phyloP scores from a whole-genome alignment of 2,329 filamentous ascomycete species.

The Fusarium sp. region DNA sequence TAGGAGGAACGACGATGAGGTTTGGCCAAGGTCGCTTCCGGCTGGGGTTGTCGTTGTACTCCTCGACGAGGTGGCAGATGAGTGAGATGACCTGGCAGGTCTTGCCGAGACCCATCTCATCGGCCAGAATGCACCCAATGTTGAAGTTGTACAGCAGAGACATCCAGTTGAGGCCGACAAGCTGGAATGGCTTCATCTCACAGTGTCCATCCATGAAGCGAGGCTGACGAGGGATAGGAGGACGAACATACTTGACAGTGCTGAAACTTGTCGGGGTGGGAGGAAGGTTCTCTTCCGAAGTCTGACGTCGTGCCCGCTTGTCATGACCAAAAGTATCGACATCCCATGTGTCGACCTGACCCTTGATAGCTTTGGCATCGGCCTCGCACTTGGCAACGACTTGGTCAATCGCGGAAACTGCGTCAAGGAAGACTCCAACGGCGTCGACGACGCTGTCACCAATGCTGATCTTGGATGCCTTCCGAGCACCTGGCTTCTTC shows the following conservation, averaged over 20 bases:
- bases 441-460: slow-evolving; percentile 65
- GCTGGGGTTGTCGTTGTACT: slow-evolving; percentile 54
- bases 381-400: slow-evolving; percentile 82
- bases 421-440: slow-evolving; percentile 78
- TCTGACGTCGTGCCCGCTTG: slow-evolving; percentile 48
- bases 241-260: slow-evolving; percentile 50
- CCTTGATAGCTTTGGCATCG: slow-evolving; percentile 70
- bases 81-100: slow-evolving; percentile 97
- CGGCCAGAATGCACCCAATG: slow-evolving; percentile 90
- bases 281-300: slow-evolving; percentile 52
- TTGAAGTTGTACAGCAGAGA: slow-evolving; percentile 82
- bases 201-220: slow-evolving; percentile 80
- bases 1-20: slow-evolving; percentile 90
- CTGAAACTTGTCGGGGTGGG: slow-evolving; percentile 57
- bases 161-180: slow-evolving; percentile 96
- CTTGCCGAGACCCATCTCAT: slow-evolving; percentile 98
- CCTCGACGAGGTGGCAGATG: slow-evolving; percentile 83
- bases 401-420: slow-evolving; percentile 85
- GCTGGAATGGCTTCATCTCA: slow-evolving; percentile 90
- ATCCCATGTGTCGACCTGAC: slow-evolving; percentile 61
- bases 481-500: slow-evolving; percentile 61
- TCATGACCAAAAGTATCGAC: slow-evolving; percentile 60
- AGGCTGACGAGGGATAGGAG: slow-evolving; percentile 73
- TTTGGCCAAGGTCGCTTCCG: slow-evolving; percentile 71
- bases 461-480: slow-evolving; percentile 60